phyloP scores from a whole-genome alignment of 805 yeast genomes.

The Schwanniomyces pseudopolymorphus region DNA sequence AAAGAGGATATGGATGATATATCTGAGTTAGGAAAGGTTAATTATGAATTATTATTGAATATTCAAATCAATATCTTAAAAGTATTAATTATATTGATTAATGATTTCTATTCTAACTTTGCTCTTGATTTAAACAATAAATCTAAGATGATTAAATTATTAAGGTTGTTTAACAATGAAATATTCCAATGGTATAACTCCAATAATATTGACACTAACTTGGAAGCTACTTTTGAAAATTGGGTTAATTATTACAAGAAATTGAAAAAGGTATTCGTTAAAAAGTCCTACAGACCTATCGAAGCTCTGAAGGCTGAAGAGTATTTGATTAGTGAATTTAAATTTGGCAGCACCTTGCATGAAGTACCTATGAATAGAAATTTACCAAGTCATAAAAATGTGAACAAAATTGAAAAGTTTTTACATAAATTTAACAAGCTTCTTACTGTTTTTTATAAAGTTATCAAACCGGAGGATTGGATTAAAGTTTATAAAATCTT shows the following conservation, averaged over 20 bases:
- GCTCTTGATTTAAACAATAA: conserved; percentile 64
- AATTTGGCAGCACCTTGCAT: conserved; percentile 38
- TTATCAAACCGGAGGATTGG: conserved; percentile 74
- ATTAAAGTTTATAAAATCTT: conserved; percentile 67
- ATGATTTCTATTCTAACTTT: conserved; percentile 74
- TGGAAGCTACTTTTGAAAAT: conserved; percentile 38
- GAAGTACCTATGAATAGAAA: conserved; percentile 50
- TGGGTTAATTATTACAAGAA: conserved; percentile 55
- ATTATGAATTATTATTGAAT: conserved; percentile 67
- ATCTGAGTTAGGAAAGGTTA: conserved; percentile 47
- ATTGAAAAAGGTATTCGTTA: conserved; percentile 67
- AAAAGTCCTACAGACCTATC: conserved; percentile 65
- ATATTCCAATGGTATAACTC: conserved; percentile 50
- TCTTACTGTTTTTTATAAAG: conserved; percentile 54
- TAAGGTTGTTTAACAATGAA: conserved; percentile 68
- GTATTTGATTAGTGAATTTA: conserved; percentile 39
- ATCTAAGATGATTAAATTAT: conserved; percentile 57
- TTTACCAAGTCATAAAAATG: conserved; percentile 44
- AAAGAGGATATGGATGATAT: conserved; percentile 36
- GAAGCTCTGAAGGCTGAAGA: conserved; percentile 40
- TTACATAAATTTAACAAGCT: conserved; percentile 63
- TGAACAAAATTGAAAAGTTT: conserved; percentile 57
- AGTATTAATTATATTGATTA: conserved; percentile 67
- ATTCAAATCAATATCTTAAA: conserved; percentile 82
- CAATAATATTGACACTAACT: conserved; percentile 33